Evolutionary conservation across 768 basidiomycete species (phyloP).

Genomic region (Lactarius vividus): DNA sequence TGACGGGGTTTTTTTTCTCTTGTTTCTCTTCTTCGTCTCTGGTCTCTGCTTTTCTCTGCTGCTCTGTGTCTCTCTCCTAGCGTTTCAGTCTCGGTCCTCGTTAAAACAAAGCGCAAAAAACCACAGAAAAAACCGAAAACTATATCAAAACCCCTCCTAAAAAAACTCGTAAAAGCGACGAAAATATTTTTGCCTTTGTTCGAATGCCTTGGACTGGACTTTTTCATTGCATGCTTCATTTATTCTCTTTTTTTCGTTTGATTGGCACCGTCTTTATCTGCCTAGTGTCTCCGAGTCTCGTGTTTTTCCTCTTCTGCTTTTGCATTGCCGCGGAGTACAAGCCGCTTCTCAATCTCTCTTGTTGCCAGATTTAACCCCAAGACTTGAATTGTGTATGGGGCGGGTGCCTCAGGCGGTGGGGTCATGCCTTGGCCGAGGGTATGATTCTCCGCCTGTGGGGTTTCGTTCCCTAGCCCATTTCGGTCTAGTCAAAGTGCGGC

Average conservation of each 20-base stretch:
- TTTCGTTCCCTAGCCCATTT: conserved; percentile 8
- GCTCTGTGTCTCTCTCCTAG: background rate
- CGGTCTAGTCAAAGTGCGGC: background rate
- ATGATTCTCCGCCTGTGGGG: background rate
- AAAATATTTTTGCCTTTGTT: background rate
- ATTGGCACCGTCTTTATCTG: background rate
- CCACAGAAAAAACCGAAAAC: background rate
- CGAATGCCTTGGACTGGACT: background rate
- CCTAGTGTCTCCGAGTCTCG: background rate
- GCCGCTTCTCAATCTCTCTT: background rate
- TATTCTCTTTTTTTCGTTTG: background rate
- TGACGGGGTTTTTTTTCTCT: background rate
- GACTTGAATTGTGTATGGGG: background rate
- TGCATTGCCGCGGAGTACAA: background rate
- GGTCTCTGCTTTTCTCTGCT: background rate
- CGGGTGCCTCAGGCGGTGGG: background rate
- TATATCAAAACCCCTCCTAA: background rate
- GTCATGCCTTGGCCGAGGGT: conserved; percentile 8
- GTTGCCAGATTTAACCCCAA: background rate
- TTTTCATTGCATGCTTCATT: background rate
- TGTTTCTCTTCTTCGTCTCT: background rate
- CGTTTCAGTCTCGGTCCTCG: background rate
- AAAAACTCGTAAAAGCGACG: background rate
- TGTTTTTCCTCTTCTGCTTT: background rate
- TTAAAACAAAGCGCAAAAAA: background rate